These are phyloP conservation scores for Pisolithus marmoratus DNA, from an alignment of 768 basidiomycete genomes.

Conservation along the genomic window DNA sequence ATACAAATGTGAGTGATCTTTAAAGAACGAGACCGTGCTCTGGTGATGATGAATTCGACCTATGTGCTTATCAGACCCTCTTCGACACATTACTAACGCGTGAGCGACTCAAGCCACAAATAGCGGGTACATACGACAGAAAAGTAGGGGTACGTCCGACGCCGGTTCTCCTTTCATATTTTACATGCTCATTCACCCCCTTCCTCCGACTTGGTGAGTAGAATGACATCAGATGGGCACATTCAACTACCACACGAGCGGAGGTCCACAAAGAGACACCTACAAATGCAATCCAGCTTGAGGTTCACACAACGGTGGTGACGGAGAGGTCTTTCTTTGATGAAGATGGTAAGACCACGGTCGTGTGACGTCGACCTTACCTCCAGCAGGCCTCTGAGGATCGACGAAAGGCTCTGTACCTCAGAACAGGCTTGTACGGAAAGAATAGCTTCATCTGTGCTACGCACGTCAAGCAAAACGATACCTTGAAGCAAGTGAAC, in stretches of 20 bases:
- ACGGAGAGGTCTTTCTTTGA: constrained; percentile 2
- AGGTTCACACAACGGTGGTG: constrained; percentile 1
- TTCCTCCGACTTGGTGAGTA: not conserved
- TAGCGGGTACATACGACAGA: constrained; percentile 5
- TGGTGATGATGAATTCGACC: not conserved
- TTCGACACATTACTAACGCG: constrained; percentile 41
- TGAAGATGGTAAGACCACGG: constrained; percentile 1
- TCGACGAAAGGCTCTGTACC: no score
- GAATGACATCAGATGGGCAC: constrained; percentile 1
- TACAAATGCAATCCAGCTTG: not conserved
- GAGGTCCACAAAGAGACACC: not conserved
- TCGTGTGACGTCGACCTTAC: not conserved
- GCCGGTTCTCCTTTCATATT: not conserved
- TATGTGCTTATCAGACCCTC: constrained; percentile 28
- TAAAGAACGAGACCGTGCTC: no score
- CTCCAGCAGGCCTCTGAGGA: no score
- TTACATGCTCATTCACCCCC: not conserved
- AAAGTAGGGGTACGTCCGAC: not conserved
- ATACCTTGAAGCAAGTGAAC: no score
- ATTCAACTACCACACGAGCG: not conserved
- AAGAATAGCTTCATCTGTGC: no score
- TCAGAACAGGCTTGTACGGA: no score
- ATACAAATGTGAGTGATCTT: constrained; percentile 37
- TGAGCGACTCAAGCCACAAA: constrained; percentile 27
- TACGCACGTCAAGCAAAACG: no score